Conservation (phyloP, 352 stramenopile species). For the Globisporangium spiculum region DNA sequence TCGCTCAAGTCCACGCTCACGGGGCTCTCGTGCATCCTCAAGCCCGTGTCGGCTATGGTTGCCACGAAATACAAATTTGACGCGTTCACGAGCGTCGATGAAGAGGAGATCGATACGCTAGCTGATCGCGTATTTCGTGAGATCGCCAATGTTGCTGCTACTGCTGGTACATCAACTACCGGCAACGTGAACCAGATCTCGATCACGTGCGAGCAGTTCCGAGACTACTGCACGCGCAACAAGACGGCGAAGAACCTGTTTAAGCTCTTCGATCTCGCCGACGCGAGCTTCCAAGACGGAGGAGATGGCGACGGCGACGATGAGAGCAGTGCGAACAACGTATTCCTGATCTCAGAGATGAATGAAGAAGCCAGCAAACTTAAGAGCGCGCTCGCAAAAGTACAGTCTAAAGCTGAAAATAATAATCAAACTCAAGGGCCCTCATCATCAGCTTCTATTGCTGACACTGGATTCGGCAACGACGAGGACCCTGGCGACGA, state of each 20-base stretch:
- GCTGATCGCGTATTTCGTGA: constrained; percentile 69
- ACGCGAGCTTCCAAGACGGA: constrained; percentile 17
- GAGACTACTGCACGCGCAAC: constrained; percentile 69
- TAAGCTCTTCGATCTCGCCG: constrained; percentile 56
- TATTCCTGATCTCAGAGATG: not conserved
- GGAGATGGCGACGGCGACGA: constrained; percentile 13
- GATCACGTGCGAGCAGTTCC: constrained; percentile 80
- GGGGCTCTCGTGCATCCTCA: constrained; percentile 68
- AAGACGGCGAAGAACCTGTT: constrained; percentile 54
- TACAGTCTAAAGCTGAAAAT: not conserved
- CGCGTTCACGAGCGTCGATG: constrained; percentile 26
- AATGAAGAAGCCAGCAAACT: constrained; percentile 14
- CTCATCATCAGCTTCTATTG: not conserved
- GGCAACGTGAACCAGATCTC: constrained; percentile 29
- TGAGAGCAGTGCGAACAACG: not conserved
- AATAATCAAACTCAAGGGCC: not conserved
- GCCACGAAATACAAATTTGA: constrained; percentile 3
- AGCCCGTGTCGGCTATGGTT: constrained; percentile 14
- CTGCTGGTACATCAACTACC: not conserved
- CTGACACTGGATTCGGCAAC: constrained; percentile 5
- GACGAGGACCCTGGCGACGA: constrained; percentile 55
- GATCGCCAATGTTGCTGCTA: constrained; percentile 36
- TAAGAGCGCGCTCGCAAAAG: constrained; percentile 8
- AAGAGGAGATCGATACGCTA: constrained; percentile 64
- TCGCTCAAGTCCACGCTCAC: constrained; percentile 82